Base-by-base conservation (phyloP, 495 filamentous ascomycete genomes). In the Bathelium albidoporum region DNA sequence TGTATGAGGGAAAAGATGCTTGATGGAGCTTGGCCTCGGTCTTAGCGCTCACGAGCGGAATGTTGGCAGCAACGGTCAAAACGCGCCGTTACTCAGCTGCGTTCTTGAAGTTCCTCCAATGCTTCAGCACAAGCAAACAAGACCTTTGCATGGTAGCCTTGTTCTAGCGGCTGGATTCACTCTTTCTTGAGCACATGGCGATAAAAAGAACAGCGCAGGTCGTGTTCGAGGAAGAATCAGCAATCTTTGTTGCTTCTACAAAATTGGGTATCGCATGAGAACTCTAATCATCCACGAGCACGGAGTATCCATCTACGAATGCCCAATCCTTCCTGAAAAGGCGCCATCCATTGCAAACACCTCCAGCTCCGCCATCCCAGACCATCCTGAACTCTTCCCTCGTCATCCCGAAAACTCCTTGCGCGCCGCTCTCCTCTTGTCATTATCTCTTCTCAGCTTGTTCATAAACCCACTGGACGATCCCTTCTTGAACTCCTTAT, bases 401-500 rank as follows among this genome's bases (percentile, higher is more conserved):
- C 34, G 5, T 55, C 49, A 55, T 28, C 24, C 49, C 59, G 12
- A 9, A 24, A 62, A 68, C 52, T 71, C 64, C 58, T 60, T 68
- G 29, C 58, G 62, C 59, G 66, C 68, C 63, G 71, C 81, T 73
- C 82, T 85, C 61, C 81, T 76, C 74, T 81, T 86, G 68, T 77
- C 82, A 61, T 86, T 84, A 65, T 96, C 90, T 63, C 89, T 82
- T 60, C 85, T 78, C 66, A 96, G 75, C 77, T 96, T 95, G 74
- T 85, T 88, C 74, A 97, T 95, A 71, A 89, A 81, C 2, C 80
- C 75, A 69, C 85, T 85, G 66, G 82, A 79, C 64, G 71, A 61
- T 43, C 90, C 89, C 59, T 86, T 85, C 78, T 89, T 92, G 71
- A 92, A 82, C 71, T 95, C 86, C 75, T 89, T 91, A 69, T 90